Evolutionary conservation across 169 alveolate genomes (phyloP).

Genomic region (Plasmodium vinckei): DNA sequence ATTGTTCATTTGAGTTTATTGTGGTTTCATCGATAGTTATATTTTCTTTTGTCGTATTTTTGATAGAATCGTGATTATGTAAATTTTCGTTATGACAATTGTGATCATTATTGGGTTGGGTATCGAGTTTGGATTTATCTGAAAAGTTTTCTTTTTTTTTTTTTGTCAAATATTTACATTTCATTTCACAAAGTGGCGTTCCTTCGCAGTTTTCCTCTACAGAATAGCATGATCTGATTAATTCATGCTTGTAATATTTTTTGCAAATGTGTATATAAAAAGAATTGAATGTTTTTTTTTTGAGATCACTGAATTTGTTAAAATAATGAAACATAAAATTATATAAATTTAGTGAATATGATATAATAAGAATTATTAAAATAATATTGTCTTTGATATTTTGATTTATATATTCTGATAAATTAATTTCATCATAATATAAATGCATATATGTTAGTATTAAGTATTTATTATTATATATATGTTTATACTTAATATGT

Average conservation of each 20-base stretch:
- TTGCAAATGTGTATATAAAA: constrained; percentile 63
- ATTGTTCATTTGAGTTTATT: background rate
- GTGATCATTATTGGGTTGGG: background rate
- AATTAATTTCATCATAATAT: constrained; percentile 53
- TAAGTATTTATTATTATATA: constrained; percentile 51
- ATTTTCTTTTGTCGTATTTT: background rate
- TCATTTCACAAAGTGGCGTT: too few relatives aligned
- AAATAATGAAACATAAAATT: constrained; percentile 66
- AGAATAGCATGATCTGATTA: background rate
- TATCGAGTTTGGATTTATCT: background rate
- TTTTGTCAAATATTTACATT: background rate
- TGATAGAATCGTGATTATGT: background rate
- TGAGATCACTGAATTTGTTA: constrained; percentile 15
- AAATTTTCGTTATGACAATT: background rate
- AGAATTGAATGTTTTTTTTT: constrained; percentile 1
- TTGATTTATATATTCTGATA: constrained; percentile 44
- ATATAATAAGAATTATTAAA: constrained; percentile 35
- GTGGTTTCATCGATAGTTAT: background rate
- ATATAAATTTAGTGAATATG: constrained; percentile 40
- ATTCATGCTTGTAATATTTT: constrained; percentile 10
- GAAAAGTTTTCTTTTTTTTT: background rate
- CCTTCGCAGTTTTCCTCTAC: background rate
- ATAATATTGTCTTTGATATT: constrained; percentile 33
- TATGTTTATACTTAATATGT: constrained; percentile 70
- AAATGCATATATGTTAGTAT: constrained; percentile 40